Percentiles rank a stretch among this genome's conserved stretches.
Evolutionary conservation across 495 filamentous ascomycete species (phyloP).

Genomic region (Parmelia sp.): DNA sequence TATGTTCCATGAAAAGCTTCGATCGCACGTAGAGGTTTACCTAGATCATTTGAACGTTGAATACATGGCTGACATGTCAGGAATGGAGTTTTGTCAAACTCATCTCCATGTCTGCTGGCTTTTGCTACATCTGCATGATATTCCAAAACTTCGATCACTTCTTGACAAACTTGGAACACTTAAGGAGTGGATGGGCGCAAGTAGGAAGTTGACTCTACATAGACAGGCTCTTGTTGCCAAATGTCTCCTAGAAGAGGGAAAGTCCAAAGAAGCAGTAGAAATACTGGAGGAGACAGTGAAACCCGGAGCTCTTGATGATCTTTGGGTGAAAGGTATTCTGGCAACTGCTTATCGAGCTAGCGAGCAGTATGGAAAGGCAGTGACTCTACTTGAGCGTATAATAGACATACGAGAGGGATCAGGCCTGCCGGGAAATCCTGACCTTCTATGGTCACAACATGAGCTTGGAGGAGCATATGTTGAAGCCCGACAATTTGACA

Average conservation of each 20-base stretch:
- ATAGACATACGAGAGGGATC: slow-evolving; percentile 23
- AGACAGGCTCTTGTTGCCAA: slow-evolving; percentile 32
- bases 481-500: neutral
- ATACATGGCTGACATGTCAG: neutral
- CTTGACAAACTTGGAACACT: neutral
- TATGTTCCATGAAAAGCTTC: neutral
- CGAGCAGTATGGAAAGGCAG: slow-evolving; percentile 28
- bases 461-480: neutral
- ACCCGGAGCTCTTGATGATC: slow-evolving; percentile 12
- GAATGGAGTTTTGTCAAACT: neutral
- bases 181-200: slow-evolving; percentile 1
- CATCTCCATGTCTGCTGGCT: neutral
- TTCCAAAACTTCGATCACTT: neutral
- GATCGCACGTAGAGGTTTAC: neutral
- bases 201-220: slow-evolving; percentile 19
- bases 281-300: slow-evolving; percentile 30
- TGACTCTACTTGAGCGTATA: slow-evolving; percentile 26
- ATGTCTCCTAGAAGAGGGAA: slow-evolving; percentile 22
- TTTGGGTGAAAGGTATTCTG: neutral
- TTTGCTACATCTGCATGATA: too few relatives aligned
- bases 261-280: slow-evolving; percentile 22
- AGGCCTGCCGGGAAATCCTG: slow-evolving; percentile 24
- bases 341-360: neutral
- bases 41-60: neutral
- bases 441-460: slow-evolving; percentile 15